Base-by-base conservation (phyloP, 768 basidiomycete species). In the Boletus pseudopeckii region DNA sequence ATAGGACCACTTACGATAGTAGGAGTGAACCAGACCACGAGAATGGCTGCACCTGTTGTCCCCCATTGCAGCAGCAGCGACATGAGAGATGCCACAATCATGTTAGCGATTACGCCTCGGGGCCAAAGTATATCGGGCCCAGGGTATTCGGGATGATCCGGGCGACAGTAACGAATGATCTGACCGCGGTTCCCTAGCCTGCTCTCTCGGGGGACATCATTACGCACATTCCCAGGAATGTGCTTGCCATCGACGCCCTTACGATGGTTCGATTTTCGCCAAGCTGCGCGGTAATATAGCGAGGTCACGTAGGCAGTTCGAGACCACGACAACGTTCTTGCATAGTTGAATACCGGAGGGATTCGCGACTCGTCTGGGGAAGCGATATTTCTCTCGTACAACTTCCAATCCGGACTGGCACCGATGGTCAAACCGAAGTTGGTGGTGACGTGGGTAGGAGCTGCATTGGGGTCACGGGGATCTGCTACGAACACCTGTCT, bases 21-120 rank as follows among this genome's bases (percentile, higher is more conserved):
- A 8, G 72, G 73, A 0, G 69, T 72, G 26, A 55, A 68, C 57
- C 61, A 66, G 11, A 60, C 60, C 9, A 60, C 58, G 4, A 72
- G 39, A 32, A 72, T 3, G 1, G 72, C 71, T 11, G 71, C 65
- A 0, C 52, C 39, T 2, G 65, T 63, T 7, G 72, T 71, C 0
- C 58, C 65, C 73, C 70, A 74, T 49, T 74, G 72, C 18, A 74
- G 26, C 10, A 50, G 52, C 20, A 74, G 34, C 8, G 70, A 51
- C 39, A 68, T 59, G 10, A 65, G 1, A 2, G 72, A 69, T n/a
- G 72, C 72, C 11, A 70, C 34, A 15, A 64, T 8, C 51, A 72
- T 65, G 34, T 72, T 61, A 13, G 30, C 49, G n/a, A 67, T 30
- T 2, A 66, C 43, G 1, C 62, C 63, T 1, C 47, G 61, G n/a